Percentiles rank a stretch among this genome's conserved stretches.
These are phyloP conservation scores for Penicillium subrubescens DNA, from an alignment of 495 filamentous ascomycete genomes.

Conservation along the genomic window DNA sequence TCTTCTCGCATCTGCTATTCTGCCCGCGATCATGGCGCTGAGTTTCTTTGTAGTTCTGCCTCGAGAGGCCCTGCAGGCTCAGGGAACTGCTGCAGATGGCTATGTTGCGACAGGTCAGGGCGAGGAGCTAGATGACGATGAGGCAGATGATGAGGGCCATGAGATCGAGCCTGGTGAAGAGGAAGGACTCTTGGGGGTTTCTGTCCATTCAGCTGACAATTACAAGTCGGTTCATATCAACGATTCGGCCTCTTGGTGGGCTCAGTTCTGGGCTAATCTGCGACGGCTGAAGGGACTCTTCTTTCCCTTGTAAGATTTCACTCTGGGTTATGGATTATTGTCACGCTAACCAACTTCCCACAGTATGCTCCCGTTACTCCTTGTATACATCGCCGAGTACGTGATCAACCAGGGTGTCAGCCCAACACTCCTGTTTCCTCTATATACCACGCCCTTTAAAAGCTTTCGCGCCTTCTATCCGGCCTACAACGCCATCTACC, in stretches of 20 bases:
- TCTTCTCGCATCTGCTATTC: slow-evolving; percentile 71
- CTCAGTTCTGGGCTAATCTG: slow-evolving; percentile 51
- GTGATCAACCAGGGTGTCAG: slow-evolving; percentile 93
- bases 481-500: slow-evolving; percentile 90
- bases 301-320: slow-evolving; percentile 62
- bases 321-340: not conserved
- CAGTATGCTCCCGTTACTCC: slow-evolving; percentile 85
- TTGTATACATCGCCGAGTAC: slow-evolving; percentile 96
- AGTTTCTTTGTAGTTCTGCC: slow-evolving; percentile 85
- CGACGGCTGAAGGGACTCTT: slow-evolving; percentile 57
- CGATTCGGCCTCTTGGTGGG: slow-evolving; percentile 22
- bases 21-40: slow-evolving; percentile 81
- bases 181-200: slow-evolving; percentile 44
- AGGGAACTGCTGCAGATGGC: slow-evolving; percentile 12
- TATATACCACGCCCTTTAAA: slow-evolving; percentile 71
- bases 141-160: slow-evolving; percentile 36
- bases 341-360: slow-evolving; percentile 29
- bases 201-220: slow-evolving; percentile 20
- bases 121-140: slow-evolving; percentile 41
- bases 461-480: slow-evolving; percentile 89
- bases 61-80: slow-evolving; percentile 52
- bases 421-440: slow-evolving; percentile 85
- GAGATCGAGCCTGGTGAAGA: slow-evolving; percentile 30
- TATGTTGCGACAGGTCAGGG: slow-evolving; percentile 44
- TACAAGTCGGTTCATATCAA: slow-evolving; percentile 24